Conservation (phyloP, 2,329 filamentous ascomycete species). For the Capronia americana region DNA sequence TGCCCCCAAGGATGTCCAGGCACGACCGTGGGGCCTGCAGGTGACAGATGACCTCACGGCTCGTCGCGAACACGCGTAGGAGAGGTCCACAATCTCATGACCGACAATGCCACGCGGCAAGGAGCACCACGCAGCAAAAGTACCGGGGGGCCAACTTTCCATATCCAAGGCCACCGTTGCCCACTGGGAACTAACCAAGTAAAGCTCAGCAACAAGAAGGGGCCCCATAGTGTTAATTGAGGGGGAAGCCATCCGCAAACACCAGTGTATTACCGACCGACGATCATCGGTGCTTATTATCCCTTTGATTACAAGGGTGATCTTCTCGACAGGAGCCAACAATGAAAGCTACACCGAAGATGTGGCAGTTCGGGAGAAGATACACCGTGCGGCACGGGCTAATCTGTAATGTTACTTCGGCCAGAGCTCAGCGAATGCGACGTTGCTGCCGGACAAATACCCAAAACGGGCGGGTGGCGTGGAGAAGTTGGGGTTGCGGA, state of each 20-base stretch:
- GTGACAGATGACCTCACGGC: neutral
- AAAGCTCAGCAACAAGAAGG: constrained; percentile 4
- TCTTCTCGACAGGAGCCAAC: constrained; percentile 19
- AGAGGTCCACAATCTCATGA: neutral
- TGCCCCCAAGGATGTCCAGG: neutral
- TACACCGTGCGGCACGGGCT: constrained; percentile 8
- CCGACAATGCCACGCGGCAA: constrained; percentile 3
- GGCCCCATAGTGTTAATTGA: constrained; percentile 4
- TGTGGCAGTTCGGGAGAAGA: constrained; percentile 21
- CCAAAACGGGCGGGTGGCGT: constrained; percentile 12
- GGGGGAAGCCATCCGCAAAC: constrained; percentile 1
- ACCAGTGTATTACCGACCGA: neutral
- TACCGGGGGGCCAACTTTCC: neutral
- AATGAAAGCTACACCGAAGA: constrained; percentile 18
- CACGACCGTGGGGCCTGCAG: neutral
- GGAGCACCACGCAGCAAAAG: constrained; percentile 3
- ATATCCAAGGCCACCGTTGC: neutral
- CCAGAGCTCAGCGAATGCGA: constrained; percentile 20
- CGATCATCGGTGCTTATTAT: constrained; percentile 1
- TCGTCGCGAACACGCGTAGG: neutral
- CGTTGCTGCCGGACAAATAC: constrained; percentile 22
- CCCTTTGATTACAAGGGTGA: constrained; percentile 14
- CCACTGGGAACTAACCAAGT: constrained; percentile 17
- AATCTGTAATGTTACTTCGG: constrained; percentile 13
- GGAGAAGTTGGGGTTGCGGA: constrained; percentile 27